A percentile compares a stretch with the other conserved stretches of the same genome.
Conservation (phyloP, 805 yeast genomes). For the Jamesozyma jinghongensis region DNA sequence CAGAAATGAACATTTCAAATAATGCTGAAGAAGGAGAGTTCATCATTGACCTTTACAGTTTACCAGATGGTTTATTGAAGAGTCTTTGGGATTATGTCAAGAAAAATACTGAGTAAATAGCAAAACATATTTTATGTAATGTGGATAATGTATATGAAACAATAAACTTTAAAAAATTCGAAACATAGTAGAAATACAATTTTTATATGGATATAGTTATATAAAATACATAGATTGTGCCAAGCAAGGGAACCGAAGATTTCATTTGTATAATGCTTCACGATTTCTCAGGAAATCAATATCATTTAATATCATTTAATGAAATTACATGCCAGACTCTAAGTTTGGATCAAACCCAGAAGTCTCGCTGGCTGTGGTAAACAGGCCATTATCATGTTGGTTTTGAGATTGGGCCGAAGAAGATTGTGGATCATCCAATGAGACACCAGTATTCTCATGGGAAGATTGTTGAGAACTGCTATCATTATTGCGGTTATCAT, state of each 20-base stretch:
- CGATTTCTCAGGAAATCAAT: no score
- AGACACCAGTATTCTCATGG: neutral
- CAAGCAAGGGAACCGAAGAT: no score
- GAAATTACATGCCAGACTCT: constrained; percentile 12
- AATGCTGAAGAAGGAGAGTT: constrained; percentile 96
- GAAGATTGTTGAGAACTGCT: neutral
- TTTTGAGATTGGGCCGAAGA: neutral
- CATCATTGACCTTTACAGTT: constrained; percentile 88
- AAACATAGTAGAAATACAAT: neutral
- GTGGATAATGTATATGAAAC: no score
- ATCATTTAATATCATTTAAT: no score
- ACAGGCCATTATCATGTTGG: constrained; percentile 7
- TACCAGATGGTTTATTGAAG: constrained; percentile 85
- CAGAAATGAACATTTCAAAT: constrained; percentile 92
- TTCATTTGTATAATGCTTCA: no score
- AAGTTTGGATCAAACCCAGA: constrained; percentile 19
- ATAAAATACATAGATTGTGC: no score
- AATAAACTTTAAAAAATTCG: no score
- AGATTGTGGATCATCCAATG: neutral
- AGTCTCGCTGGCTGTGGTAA: constrained; percentile 11
- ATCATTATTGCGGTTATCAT: neutral
- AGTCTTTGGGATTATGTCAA: constrained; percentile 93
- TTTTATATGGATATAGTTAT: no score
- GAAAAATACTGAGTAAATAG: constrained; percentile 42
- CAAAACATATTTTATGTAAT: neutral